Evolutionary conservation across 164 flowering plant species (phyloP).

Genomic region (Tinospora cordifolia): DNA sequence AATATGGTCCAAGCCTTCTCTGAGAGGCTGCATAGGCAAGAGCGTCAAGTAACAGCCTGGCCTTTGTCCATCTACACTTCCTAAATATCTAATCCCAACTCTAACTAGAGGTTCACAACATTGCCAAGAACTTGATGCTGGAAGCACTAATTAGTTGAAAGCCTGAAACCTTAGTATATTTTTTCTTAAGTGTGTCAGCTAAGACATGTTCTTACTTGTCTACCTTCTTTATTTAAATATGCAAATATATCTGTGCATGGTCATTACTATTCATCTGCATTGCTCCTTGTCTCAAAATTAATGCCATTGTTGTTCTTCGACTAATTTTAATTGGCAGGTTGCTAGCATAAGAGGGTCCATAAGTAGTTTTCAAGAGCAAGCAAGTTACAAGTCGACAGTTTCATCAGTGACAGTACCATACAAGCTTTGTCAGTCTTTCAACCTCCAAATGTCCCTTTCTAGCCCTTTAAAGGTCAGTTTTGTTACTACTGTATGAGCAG

Average conservation of each 20-base stretch:
- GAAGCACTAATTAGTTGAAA: too few relatives aligned
- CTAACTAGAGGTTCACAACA: background rate
- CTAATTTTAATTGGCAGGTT: conserved; percentile 46
- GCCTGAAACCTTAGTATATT: too few relatives aligned
- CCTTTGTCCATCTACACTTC: too few relatives aligned
- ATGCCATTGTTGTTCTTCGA: background rate
- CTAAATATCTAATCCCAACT: background rate
- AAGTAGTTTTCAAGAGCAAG: conserved; percentile 93
- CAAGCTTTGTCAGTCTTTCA: conserved; percentile 66
- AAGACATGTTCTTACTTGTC: background rate
- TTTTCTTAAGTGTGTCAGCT: background rate
- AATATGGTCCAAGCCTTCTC: too few relatives aligned
- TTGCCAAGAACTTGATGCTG: background rate
- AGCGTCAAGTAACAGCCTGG: too few relatives aligned
- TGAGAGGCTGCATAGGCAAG: too few relatives aligned
- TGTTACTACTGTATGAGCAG: conserved; percentile 6
- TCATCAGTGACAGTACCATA: conserved; percentile 51
- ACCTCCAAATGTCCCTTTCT: conserved; percentile 47
- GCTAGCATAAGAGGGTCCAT: conserved; percentile 79
- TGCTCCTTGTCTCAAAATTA: background rate
- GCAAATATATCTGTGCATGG: background rate
- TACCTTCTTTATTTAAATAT: background rate
- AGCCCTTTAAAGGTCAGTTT: conserved; percentile 70
- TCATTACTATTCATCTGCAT: background rate
- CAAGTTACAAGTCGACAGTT: conserved; percentile 55